A percentile compares a stretch with the other conserved stretches of the same genome.
These are phyloP conservation scores for Alloteropsis semialata DNA, from an alignment of 176 grass and related monocot species.

Conservation along the genomic window DNA sequence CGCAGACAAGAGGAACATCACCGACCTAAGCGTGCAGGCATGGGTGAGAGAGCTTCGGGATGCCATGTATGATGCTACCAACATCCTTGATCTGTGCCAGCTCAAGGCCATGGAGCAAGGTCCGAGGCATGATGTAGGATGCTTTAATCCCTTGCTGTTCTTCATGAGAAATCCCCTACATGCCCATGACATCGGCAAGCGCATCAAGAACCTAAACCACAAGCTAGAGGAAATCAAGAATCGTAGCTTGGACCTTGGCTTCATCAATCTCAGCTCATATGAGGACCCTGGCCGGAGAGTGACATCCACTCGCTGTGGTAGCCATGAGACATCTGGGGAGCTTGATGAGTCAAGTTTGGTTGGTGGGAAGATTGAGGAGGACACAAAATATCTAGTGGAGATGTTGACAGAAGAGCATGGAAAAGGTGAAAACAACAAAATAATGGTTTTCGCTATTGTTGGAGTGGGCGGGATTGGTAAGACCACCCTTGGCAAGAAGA, in stretches of 20 bases:
- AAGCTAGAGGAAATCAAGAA: background rate
- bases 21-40: background rate
- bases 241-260: background rate
- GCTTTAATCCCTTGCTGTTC: too few species aligned
- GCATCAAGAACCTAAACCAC: background rate
- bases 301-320: background rate
- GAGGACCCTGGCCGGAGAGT: background rate
- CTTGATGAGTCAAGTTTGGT: too few species aligned
- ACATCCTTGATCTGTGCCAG: too few species aligned
- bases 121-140: too few species aligned
- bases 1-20: background rate
- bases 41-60: background rate
- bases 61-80: constrained; percentile 8
- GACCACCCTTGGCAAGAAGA: constrained; percentile 24
- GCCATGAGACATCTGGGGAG: background rate
- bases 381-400: too few species aligned
- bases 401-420: too few species aligned
- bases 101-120: too few species aligned
- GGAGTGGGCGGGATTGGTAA: constrained; percentile 32
- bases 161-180: too few species aligned
- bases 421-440: too few species aligned
- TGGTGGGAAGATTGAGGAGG: too few species aligned
- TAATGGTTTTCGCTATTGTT: constrained; percentile 13
- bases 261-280: background rate
- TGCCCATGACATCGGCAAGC: background rate